These are phyloP conservation scores for Dryadomyces quercus-mongolicae DNA, from an alignment of 2,329 filamentous ascomycete species.

Conservation along the genomic window DNA sequence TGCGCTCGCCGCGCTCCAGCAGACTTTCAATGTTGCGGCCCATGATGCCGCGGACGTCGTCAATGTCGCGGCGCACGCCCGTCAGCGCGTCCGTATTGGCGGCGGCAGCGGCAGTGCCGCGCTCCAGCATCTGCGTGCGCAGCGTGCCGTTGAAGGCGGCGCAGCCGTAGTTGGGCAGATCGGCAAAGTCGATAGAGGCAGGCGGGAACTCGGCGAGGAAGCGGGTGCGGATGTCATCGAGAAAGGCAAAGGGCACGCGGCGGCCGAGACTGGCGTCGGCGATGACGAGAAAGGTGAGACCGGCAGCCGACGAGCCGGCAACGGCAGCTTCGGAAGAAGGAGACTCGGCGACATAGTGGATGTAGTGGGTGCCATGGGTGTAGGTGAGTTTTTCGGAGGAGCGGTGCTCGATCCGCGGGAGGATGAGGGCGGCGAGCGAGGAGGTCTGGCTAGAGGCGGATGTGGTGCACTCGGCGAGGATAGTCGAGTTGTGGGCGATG, in stretches of 20 bases:
- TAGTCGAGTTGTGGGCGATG: conserved; percentile 86
- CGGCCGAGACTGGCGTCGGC: conserved; percentile 70
- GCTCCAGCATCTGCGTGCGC: conserved; percentile 67
- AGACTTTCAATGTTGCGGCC: conserved; percentile 88
- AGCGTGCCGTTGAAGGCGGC: conserved; percentile 76
- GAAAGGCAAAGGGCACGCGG: conserved; percentile 83
- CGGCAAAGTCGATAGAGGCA: conserved; percentile 56
- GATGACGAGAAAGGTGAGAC: conserved; percentile 85
- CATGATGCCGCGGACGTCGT: conserved; percentile 87
- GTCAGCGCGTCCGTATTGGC: conserved; percentile 67
- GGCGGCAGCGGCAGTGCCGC: conserved; percentile 62
- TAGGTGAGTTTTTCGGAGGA: conserved; percentile 82
- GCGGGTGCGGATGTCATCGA: conserved; percentile 79
- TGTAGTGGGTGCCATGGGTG: conserved; percentile 81
- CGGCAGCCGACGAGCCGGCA: conserved; percentile 48
- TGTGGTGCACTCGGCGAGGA: conserved; percentile 84
- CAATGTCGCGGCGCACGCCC: conserved; percentile 80
- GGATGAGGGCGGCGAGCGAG: conserved; percentile 81
- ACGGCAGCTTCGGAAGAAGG: conserved; percentile 51
- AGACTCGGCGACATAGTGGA: conserved; percentile 88
- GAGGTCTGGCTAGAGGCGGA: conserved; percentile 74
- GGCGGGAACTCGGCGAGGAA: conserved; percentile 65
- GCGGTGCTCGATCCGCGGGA: conserved; percentile 83
- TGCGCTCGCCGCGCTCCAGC: conserved; percentile 80
- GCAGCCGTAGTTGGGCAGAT: conserved; percentile 80